Base-by-base conservation (phyloP, 176 grass and related monocot genomes). In the Raddia distichophylla region DNA sequence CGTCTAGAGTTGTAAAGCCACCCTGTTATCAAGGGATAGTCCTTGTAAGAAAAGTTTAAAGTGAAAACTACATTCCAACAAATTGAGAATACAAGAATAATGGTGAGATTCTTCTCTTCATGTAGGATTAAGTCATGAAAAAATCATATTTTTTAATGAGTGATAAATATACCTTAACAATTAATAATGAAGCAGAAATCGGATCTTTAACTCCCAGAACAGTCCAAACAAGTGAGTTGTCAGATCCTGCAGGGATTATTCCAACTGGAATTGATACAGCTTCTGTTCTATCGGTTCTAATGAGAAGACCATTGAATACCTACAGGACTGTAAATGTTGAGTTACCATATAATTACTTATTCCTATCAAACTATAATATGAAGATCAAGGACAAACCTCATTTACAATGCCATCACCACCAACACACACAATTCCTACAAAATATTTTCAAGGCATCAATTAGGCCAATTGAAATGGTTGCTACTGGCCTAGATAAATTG, bases 341-440 rank as follows among this genome's bases (percentile, higher is more conserved):
- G 67, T 20, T 58, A 65, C 43, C 40, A 49, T 80, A 48, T 45
- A 80, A 16, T 80, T 62, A 80, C 35, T 61, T 46, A 75, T 67
- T 64, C 59, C 35, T 67, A 70, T 56, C 53, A 44, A 74, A 65
- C 33, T 43, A 53, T 17, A 56, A 63, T 70, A 83, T 65, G 37
- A 82, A 75, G 2, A 65, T 45, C 8, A 82, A 71, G 51, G 63
- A 79, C 84, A 84, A 71, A 98, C 95, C 96, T 99, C 96, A 74
- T 99, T 99, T 46, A 99, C 91, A 88, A 99, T 93, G 79, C 96
- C 96, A 88, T 99, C 96, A 73, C 93, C 96, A 79, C 96, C 96
- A 52, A 99, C 82, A 61, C 96, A 99, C 67, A 99, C 91, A 33
- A 99, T 91, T 78, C 96, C 96, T 99, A 55, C 49, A 88, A 88